Evolutionary conservation across 306 rosid species (phyloP).

Genomic region (Adenanthera pavonina): DNA sequence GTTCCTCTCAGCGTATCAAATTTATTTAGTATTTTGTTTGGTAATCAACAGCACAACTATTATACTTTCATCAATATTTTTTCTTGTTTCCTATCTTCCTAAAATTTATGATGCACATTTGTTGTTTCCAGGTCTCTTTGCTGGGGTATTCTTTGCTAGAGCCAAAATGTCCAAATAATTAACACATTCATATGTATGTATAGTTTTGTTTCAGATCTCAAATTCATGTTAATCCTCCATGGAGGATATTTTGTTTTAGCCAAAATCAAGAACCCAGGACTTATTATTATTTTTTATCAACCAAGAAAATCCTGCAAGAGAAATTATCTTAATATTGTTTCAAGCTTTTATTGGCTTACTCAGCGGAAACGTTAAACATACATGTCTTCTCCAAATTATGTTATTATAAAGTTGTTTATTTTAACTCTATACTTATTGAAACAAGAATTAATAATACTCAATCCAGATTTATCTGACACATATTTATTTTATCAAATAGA

Average conservation of each 20-base stretch:
- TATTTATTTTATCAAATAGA: not conserved
- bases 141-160: slow-evolving; percentile 82
- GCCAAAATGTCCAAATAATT: slow-evolving; percentile 69
- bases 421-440: not conserved
- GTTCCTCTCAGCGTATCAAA: slow-evolving; percentile 74
- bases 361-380: too few species aligned
- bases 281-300: not conserved
- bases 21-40: slow-evolving; percentile 81
- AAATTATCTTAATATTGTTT: not conserved
- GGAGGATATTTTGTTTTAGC: not conserved
- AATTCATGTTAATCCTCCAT: not conserved
- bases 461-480: not conserved
- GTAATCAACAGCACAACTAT: slow-evolving; percentile 49
- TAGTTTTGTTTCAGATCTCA: slow-evolving; percentile 34
- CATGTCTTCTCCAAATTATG: not conserved
- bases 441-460: not conserved
- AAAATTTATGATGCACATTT: not conserved
- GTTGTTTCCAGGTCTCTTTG: slow-evolving; percentile 76
- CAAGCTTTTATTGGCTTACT: not conserved
- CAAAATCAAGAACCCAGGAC: not conserved
- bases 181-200: slow-evolving; percentile 21
- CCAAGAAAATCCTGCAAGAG: not conserved
- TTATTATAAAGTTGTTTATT: too few species aligned
- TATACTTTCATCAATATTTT: not conserved
- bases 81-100: slow-evolving; percentile 20